Percentiles rank a stretch among this genome's conserved stretches.
Conservation (phyloP, 768 basidiomycete genomes). For the Leccinum uliginosum region DNA sequence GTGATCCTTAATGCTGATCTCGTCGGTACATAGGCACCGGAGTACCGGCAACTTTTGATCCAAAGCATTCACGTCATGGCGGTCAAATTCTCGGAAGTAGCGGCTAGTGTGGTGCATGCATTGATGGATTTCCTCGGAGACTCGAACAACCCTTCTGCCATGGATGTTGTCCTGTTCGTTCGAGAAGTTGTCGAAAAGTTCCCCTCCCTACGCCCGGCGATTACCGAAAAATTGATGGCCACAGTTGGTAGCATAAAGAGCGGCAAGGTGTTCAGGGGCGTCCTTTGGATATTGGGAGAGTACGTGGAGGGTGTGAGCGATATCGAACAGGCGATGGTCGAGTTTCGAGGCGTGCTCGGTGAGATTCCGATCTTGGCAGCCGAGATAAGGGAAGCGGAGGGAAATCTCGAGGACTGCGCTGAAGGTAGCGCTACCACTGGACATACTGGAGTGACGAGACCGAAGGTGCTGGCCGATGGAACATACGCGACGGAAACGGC, state of each 20-base stretch:
- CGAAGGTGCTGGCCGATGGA: constrained; percentile 87
- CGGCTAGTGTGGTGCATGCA: constrained; percentile 90
- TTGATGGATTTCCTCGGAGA: constrained; percentile 94
- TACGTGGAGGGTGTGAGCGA: constrained; percentile 70
- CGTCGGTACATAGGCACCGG: constrained; percentile 58
- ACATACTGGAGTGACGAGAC: constrained; percentile 49
- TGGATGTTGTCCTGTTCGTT: constrained; percentile 90
- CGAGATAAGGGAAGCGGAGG: constrained; percentile 72
- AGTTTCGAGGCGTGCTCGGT: constrained; percentile 81
- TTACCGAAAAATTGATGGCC: constrained; percentile 79
- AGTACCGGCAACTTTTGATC: constrained; percentile 94
- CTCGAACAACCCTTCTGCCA: constrained; percentile 89
- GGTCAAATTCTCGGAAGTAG: constrained; percentile 95
- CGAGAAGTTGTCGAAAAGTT: constrained; percentile 97
- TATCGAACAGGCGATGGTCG: constrained; percentile 68
- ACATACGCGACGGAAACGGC: constrained; percentile 98
- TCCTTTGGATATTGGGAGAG: constrained; percentile 98
- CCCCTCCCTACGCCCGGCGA: constrained; percentile 75
- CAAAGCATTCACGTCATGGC: constrained; percentile 97
- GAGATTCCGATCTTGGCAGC: constrained; percentile 97
- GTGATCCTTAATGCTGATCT: background rate
- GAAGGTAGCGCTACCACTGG: constrained; percentile 33
- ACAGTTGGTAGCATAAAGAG: constrained; percentile 88
- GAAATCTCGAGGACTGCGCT: constrained; percentile 45
- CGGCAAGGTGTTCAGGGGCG: constrained; percentile 93